Percentiles rank a stretch among this genome's conserved stretches.
Evolutionary conservation across 2,329 filamentous ascomycete species (phyloP).

Genomic region (Fusarium napiforme): DNA sequence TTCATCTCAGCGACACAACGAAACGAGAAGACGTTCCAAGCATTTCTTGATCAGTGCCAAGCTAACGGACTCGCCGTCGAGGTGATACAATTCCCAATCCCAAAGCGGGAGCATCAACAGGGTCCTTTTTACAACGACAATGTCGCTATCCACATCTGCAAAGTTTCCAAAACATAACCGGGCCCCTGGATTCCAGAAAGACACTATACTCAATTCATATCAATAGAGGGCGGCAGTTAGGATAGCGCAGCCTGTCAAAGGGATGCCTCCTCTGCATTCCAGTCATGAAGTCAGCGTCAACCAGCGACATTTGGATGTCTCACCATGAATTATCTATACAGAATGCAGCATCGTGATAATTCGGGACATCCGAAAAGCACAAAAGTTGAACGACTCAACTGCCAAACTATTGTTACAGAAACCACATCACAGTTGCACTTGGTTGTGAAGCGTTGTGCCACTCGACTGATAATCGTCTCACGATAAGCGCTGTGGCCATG

Average conservation of each 20-base stretch:
- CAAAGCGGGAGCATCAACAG: constrained; percentile 55
- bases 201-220: constrained; percentile 12
- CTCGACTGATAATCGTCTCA: constrained; percentile 30
- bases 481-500: constrained; percentile 14
- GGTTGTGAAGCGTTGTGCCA: constrained; percentile 34
- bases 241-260: constrained; percentile 4
- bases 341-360: constrained; percentile 13
- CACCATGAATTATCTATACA: constrained; percentile 13
- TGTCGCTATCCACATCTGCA: constrained; percentile 67
- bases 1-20: constrained; percentile 77
- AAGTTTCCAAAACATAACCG: constrained; percentile 42
- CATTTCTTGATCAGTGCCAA: constrained; percentile 70
- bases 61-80: constrained; percentile 56
- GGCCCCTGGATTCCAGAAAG: neutral
- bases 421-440: constrained; percentile 5
- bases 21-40: constrained; percentile 74
- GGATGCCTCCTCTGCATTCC: constrained; percentile 36
- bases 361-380: constrained; percentile 15
- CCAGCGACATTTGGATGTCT: neutral
- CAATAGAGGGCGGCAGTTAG: constrained; percentile 4
- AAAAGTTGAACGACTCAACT: neutral
- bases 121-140: constrained; percentile 73
- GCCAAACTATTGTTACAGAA: constrained; percentile 4
- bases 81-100: constrained; percentile 56
- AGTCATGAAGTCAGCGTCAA: constrained; percentile 22